Evolutionary conservation across 1,284 basidiomycete species (phyloP), one percentile per base, ranked within the genome.

Genomic region (Butyriboletus appendiculatus): DNA sequence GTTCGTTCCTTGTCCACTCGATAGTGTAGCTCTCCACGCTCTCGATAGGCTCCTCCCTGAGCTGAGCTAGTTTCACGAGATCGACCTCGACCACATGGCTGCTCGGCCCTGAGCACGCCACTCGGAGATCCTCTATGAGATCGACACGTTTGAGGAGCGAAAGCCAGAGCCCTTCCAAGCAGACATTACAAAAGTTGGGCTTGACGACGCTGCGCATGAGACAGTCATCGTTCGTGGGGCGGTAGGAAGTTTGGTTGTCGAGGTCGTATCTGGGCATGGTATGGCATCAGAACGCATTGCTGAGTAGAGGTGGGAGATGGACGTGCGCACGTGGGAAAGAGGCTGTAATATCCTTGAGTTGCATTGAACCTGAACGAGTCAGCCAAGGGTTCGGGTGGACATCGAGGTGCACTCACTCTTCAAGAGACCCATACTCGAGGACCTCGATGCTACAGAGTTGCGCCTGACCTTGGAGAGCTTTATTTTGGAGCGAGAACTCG

Each of bases 161-260:
- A 44, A 82, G 70, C 86, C 88, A 90, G 39, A 93, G 81, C 2
- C 79, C 87, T 59, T 92, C 88, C 12, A 81, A 68, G 68, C 92
- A 94, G 44, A 85, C 86, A 51, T 78, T 81, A 73, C 91, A 93
- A 68, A 93, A 91, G 62, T 85, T 82, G 62, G 85, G 82, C 0
- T 78, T 76, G 33, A 79, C 86, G 45, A 92, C 86, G 45, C 77
- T 76, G 30, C 92, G 85, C 92, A 94, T 94, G 49, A 94, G 80
- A 65, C 92, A 94, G 64, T 84, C 87, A 62, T 92, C 87, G 62
- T 93, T 92, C 4, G 90, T 93, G 35, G 88, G 88, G 16, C 88
- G 80, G 68, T 86, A 90, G 3, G 80, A 78, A 0, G 86, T 88
- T 52, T 70, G 65, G 59, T 90, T 88, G 46, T 71, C 69, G 26